Base-by-base conservation (phyloP, 495 filamentous ascomycete genomes). In the Immersiella caudata region DNA sequence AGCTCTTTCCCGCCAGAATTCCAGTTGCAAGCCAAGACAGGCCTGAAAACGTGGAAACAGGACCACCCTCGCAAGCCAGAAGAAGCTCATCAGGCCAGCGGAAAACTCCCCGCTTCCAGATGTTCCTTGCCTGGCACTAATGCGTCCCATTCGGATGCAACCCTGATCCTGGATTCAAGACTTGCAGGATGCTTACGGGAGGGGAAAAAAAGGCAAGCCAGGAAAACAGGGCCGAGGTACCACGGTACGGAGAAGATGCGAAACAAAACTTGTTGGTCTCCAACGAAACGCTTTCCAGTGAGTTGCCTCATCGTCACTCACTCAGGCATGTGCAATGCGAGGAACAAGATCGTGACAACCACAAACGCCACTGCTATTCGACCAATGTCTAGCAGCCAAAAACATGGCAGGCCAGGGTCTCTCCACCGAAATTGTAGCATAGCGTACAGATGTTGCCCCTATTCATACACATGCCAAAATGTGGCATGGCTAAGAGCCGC, bases 81-180 rank as follows among this genome's bases (percentile, higher is more conserved):
- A 55, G 52, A 55, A 11, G 52, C 52, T 1, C 22, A 27, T 27
- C 46, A 26, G 60, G 8, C 55, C 22, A 59, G 55, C 49, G 9
- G 40, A 14, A 46, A 14, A 18, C 40, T 14, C 11, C 40, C 40
- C 40, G 40, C 40, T 12, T 46, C 16, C 40, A 46, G 9, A 46
- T 46, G 40, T 14, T 46, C 5, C 57, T 59, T 62, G 21, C 59
- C 29, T 16, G 25, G 62, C 68, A 67, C 63, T 64, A 73, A 73
- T 73, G 71, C 71, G 63, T 70, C 68, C 67, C 68, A 65, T 70
- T 57, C 51, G 65, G 52, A 61, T 73, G 66, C 64, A 67, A 73
- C 68, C 56, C 60, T 64, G 64, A 51, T 65, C 64, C 62, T 40
- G 12, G 67, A 60, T 52, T 40, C 16, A 46, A 46, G 22, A 33